Base-by-base conservation (phyloP, 139 green algal species). In the Gonium pectorale region DNA sequence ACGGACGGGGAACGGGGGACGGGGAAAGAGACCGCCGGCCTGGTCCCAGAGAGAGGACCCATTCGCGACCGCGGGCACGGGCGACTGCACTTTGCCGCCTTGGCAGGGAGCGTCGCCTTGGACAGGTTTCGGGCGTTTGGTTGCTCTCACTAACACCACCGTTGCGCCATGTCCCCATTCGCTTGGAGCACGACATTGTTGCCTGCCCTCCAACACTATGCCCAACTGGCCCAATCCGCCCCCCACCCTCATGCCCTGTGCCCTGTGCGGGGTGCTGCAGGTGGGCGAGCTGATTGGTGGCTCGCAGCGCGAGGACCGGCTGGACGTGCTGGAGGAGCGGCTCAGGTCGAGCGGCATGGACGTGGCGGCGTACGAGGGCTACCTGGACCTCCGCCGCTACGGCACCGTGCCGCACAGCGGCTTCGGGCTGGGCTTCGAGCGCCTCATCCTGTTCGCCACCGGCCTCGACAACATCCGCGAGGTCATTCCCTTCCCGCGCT, bases 401-500 rank as follows among this genome's bases (percentile, higher is more conserved):
- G 97, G 97, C 51, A 95, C 90, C 59, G 95, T 98, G 35, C 97
- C 97, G 2, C 97, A 99, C 90, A 86, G 91, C 3, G 97, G 97
- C 62, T 99, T 99, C 88, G 97, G 97, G 13, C 93, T 99, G 11
- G 97, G 97, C 67, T 99, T 99, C 90, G 98, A 99, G 94, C 94
- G 98, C 43, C 92, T 99, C 54, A 92, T 99, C 33, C 91, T 99
- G 66, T 99, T 99, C 91, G 93, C 94, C 78, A 99, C 98, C 5
- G 98, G 98, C n/a, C 91, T 99, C n/a, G 95, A 99, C 40, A 99
- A 99, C 95, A 99, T 99, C 83, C 92, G 98, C 1, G 98, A 99
- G 51, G 95, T 97, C 68, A 99, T 99, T 81, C 98, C 98, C 64
- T 99, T 99, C 94, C 98, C 98, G 3, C 89, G 98, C 37, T 99